These are phyloP conservation scores for Dipsacomyces acuminosporus DNA, from an alignment of 371 early-diverging fungal species.

Conservation along the genomic window DNA sequence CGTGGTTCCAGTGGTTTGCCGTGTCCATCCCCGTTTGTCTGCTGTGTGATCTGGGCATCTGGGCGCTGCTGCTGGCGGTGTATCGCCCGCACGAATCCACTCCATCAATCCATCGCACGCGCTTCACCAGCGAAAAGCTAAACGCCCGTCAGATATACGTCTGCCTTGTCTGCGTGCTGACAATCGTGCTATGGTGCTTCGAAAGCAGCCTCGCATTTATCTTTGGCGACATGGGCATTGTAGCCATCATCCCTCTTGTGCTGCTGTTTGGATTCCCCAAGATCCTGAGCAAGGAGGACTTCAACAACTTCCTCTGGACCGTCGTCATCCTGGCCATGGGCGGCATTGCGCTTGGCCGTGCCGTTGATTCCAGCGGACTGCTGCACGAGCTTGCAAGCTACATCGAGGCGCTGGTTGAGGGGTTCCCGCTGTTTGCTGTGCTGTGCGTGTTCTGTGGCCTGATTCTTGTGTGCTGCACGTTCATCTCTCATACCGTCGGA, in stretches of 20 bases:
- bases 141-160: conserved; percentile 68
- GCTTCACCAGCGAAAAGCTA: conserved; percentile 57
- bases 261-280: conserved; percentile 84
- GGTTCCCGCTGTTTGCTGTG: conserved; percentile 62
- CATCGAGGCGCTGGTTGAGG: conserved; percentile 62
- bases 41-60: conserved; percentile 67
- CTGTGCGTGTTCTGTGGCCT: conserved; percentile 56
- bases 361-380: conserved; percentile 83
- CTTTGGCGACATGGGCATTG: conserved; percentile 89
- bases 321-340: conserved; percentile 95
- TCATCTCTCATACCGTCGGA: conserved; percentile 93
- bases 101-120: conserved; percentile 54
- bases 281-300: conserved; percentile 89
- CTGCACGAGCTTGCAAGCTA: conserved; percentile 68
- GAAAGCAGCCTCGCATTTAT: conserved; percentile 62
- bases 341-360: conserved; percentile 86
- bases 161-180: conserved; percentile 57
- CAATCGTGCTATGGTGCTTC: conserved; percentile 86
- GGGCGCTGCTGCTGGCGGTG: conserved; percentile 71
- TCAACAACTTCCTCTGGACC: conserved; percentile 87
- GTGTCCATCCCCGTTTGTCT: conserved; percentile 72
- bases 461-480: conserved; percentile 76
- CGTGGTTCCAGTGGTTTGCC: conserved; percentile 82
- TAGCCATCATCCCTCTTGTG: conserved; percentile 88
- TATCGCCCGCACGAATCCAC: conserved; percentile 59